Evolutionary conservation across 345 rosid genomes (phyloP).

Genomic region (Murraya paniculata): DNA sequence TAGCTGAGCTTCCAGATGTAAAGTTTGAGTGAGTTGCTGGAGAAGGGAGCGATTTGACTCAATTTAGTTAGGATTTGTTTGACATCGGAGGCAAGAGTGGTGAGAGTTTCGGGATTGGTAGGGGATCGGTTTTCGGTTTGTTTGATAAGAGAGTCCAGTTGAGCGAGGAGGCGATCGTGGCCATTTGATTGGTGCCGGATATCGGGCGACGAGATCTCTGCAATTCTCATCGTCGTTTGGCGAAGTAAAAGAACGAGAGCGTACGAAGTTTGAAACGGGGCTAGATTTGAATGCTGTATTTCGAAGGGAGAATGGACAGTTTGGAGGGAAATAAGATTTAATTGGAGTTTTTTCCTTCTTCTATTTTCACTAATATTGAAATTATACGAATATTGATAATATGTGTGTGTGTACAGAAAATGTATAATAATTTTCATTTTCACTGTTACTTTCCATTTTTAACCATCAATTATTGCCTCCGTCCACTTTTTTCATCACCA

Average conservation of each 20-base stretch:
- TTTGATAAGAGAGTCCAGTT: slow-evolving; percentile 58
- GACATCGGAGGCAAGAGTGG: slow-evolving; percentile 43
- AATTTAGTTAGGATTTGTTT: slow-evolving; percentile 51
- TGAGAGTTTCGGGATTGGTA: slow-evolving; percentile 28
- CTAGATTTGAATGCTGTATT: neutral
- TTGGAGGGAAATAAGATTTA: neutral
- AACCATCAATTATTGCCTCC: too few species aligned
- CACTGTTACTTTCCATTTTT: too few species aligned
- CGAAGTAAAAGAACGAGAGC: slow-evolving; percentile 27
- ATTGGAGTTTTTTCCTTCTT: too few species aligned
- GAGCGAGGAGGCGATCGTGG: slow-evolving; percentile 49
- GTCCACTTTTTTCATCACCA: too few species aligned
- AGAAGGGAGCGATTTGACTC: slow-evolving; percentile 53
- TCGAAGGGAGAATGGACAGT: slow-evolving; percentile 1
- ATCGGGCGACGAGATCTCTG: slow-evolving; percentile 75
- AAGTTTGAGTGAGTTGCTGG: slow-evolving; percentile 57
- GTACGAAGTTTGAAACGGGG: slow-evolving; percentile 12
- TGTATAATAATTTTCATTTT: too few species aligned
- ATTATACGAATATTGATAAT: too few species aligned
- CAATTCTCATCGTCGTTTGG: slow-evolving; percentile 58
- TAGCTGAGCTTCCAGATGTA: slow-evolving; percentile 84
- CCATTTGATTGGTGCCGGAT: slow-evolving; percentile 28
- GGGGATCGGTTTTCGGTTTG: slow-evolving; percentile 51
- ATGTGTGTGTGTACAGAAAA: too few species aligned
- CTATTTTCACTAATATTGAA: neutral